A percentile compares a stretch with the other conserved stretches of the same genome.
These are phyloP conservation scores for Lithospermum erythrorhizon DNA, from an alignment of 257 asterid genomes.

Conservation along the genomic window DNA sequence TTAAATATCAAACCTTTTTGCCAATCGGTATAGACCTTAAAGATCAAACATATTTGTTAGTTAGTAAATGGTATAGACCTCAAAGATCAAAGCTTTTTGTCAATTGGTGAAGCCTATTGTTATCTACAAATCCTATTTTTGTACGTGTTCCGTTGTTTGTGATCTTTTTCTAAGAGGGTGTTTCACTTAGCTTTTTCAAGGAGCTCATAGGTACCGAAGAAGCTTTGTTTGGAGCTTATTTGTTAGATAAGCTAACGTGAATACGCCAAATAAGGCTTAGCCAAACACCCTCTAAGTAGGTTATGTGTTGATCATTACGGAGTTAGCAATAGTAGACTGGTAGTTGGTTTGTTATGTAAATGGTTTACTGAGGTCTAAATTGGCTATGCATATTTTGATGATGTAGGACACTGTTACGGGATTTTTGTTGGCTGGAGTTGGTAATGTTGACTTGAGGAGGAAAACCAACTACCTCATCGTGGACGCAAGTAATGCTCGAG, in stretches of 20 bases:
- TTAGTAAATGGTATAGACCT: too few species aligned
- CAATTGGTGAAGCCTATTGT: too few species aligned
- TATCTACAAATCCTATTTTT: too few species aligned
- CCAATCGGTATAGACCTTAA: too few species aligned
- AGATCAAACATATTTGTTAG: too few species aligned
- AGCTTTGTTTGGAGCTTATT: not conserved
- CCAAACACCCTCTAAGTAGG: not conserved
- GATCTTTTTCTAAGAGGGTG: too few species aligned
- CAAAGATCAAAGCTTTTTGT: too few species aligned
- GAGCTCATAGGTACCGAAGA: not conserved
- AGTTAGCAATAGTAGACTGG: not conserved
- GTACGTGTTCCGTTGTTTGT: too few species aligned
- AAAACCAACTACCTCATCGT: slow-evolving; percentile 85
- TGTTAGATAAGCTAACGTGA: too few species aligned
- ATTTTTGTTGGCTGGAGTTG: slow-evolving; percentile 93
- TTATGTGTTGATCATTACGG: not conserved
- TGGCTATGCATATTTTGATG: slow-evolving; percentile 10
- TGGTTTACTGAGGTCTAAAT: not conserved
- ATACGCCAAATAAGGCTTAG: too few species aligned
- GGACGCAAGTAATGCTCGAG: slow-evolving; percentile 62
- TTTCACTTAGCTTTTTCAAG: not conserved
- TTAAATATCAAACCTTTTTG: too few species aligned
- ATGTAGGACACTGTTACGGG: slow-evolving; percentile 85
- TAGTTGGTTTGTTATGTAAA: not conserved
- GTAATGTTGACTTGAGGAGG: slow-evolving; percentile 93